A percentile compares a stretch with the other conserved stretches of the same genome.
phyloP scores from a whole-genome alignment of 345 rosid genomes.

The Populus nigra region DNA sequence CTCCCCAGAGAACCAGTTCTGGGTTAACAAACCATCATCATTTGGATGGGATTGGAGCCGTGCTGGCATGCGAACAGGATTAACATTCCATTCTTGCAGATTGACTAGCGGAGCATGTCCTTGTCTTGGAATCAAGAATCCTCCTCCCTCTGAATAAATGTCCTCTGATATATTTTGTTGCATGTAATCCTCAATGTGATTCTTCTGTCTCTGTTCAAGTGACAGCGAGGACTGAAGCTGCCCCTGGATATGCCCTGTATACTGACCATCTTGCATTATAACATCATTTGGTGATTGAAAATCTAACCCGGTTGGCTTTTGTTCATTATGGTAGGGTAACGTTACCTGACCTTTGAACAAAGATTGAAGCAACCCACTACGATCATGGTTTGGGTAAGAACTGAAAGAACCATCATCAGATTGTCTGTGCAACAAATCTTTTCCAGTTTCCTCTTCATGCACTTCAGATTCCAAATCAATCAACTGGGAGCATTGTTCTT shows the following conservation, averaged over 20 bases:
- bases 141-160: constrained; percentile 50
- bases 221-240: constrained; percentile 49
- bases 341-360: constrained; percentile 61
- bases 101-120: constrained; percentile 40
- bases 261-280: constrained; percentile 47
- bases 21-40: constrained; percentile 47
- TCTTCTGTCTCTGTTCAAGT: constrained; percentile 52
- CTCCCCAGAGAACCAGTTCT: constrained; percentile 61
- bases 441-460: constrained; percentile 39
- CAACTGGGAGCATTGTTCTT: constrained; percentile 43
- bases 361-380: constrained; percentile 81
- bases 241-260: constrained; percentile 56
- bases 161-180: constrained; percentile 53
- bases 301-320: constrained; percentile 53
- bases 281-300: constrained; percentile 52
- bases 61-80: constrained; percentile 47
- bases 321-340: constrained; percentile 46
- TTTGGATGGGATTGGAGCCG: constrained; percentile 46
- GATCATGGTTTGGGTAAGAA: constrained; percentile 57
- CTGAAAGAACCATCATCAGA: constrained; percentile 47
- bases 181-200: constrained; percentile 48
- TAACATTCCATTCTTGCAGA: constrained; percentile 57
- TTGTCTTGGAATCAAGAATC: constrained; percentile 58
- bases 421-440: constrained; percentile 51
- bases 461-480: constrained; percentile 54